Evolutionary conservation across 148 eudicot species (phyloP), one percentile per base, ranked within the genome.

Genomic region (Rhododendron vialii): DNA sequence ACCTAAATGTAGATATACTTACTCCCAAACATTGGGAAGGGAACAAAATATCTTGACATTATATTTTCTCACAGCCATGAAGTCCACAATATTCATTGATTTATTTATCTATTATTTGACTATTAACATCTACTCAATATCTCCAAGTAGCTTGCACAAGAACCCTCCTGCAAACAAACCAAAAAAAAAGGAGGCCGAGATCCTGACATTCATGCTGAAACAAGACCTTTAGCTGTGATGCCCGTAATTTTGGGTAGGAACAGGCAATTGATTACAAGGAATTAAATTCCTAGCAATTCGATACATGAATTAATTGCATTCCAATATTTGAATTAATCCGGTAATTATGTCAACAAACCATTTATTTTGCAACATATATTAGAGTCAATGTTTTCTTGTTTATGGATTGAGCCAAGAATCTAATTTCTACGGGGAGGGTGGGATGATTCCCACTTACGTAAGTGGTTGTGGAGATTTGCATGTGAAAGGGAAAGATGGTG

Each of bases 191-290:
- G 33, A 65, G 73, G 73, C 33, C 30, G 2, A 65, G 73, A 24
- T 65, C 73, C 73, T 26, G 71, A 63, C 71, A 63, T 63, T n/a
- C 71, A 63, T 63, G 71, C 71, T 63, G 73, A n/a, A 65, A 65
- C 33, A 65, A 6, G 69, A 63, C 69, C 11, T 63, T 63, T 63
- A n/a, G 61, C 61, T 55, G 17, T 55, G 20, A 55, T 51, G 55
- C 17, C 61, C 61, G 0, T 55, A 15, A 15, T 18, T 4, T 55
- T 55, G 61, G 61, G 22, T 17, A 55, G 61, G 61, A 55, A 55
- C 18, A 5, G 24, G 61, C 22, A 55, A 17, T 17, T 55, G 1
- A 17, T 55, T 55, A 55, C 22, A 17, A 55, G 7, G 61, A 5
- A 55, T 17, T 55, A 55, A 13, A 55, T 55, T 55, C 61, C 61